A percentile compares a stretch with the other conserved stretches of the same genome.
Evolutionary conservation across 148 eudicot genomes (phyloP).

Genomic region (Pharnaceum exiguum): DNA sequence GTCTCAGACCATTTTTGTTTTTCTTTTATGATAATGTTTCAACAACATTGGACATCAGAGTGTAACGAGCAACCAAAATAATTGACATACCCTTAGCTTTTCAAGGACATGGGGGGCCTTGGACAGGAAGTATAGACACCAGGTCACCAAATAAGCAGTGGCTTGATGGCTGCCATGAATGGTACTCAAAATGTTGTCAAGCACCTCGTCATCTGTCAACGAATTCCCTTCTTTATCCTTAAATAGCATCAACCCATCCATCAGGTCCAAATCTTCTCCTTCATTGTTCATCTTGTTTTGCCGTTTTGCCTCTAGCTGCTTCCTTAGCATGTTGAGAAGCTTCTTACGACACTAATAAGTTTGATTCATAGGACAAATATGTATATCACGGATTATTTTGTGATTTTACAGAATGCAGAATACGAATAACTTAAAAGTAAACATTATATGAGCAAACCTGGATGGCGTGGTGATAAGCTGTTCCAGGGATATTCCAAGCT

Average conservation of each 20-base stretch:
- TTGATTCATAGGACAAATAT: too few relatives aligned
- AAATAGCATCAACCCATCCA: slow-evolving; percentile 12
- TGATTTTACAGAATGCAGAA: too few relatives aligned
- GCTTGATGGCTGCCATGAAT: slow-evolving; percentile 33
- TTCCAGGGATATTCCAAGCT: neutral
- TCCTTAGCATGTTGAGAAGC: neutral
- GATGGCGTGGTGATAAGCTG: neutral
- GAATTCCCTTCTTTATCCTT: slow-evolving; percentile 10
- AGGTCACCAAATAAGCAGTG: slow-evolving; percentile 27
- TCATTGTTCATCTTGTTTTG: neutral
- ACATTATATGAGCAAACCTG: neutral
- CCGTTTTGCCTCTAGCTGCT: neutral
- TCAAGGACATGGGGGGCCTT: slow-evolving; percentile 40
- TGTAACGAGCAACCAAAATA: too few relatives aligned
- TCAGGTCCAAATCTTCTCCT: neutral
- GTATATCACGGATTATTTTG: too few relatives aligned
- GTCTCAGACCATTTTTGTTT: too few relatives aligned
- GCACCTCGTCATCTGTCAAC: slow-evolving; percentile 9
- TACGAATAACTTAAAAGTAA: neutral
- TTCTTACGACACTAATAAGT: slow-evolving; percentile 16
- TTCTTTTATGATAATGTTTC: too few relatives aligned
- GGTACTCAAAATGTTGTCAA: slow-evolving; percentile 13
- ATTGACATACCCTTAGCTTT: slow-evolving; percentile 48
- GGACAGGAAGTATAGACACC: slow-evolving; percentile 44
- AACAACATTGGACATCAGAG: too few relatives aligned